phyloP scores from a whole-genome alignment of 2,329 filamentous ascomycete genomes.

The Thermochaetoides dissita region DNA sequence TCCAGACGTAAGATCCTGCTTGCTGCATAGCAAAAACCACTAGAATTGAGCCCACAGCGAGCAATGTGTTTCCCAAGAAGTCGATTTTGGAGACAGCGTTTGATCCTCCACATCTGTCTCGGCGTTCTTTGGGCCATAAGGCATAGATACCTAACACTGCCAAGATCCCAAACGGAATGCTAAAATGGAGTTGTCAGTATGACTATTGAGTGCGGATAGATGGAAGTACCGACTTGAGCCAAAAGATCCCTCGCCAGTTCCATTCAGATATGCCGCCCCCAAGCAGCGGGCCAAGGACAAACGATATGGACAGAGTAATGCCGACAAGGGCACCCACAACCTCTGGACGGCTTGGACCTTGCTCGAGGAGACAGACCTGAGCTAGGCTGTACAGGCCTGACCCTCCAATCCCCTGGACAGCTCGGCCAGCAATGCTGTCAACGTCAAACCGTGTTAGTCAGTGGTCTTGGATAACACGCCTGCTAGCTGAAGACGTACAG shows the following conservation, averaged over 20 bases:
- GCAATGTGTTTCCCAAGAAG: constrained; percentile 34
- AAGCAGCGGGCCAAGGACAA: constrained; percentile 43
- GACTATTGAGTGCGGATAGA: not conserved
- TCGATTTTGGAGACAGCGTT: constrained; percentile 35
- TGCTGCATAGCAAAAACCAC: constrained; percentile 44
- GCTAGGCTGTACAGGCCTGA: constrained; percentile 48
- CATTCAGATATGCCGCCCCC: constrained; percentile 42
- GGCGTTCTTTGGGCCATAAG: constrained; percentile 19
- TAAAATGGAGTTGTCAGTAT: constrained; percentile 12
- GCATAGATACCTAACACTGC: constrained; percentile 33
- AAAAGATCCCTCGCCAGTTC: constrained; percentile 47
- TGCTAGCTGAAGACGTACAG: constrained; percentile 25
- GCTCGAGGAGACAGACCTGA: constrained; percentile 42
- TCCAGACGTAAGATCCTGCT: constrained; percentile 35
- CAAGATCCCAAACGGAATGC: constrained; percentile 34
- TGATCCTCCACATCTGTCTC: constrained; percentile 21
- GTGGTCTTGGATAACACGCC: too few species aligned
- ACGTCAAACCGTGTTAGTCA: too few species aligned
- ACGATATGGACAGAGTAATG: constrained; percentile 40
- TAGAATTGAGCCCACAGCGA: constrained; percentile 38
- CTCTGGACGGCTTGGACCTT: constrained; percentile 39
- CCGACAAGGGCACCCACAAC: constrained; percentile 42
- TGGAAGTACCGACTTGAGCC: constrained; percentile 37
- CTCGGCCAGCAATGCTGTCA: constrained; percentile 40
- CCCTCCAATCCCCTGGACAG: constrained; percentile 46